Evolutionary conservation across 129 eudicot species (phyloP), one percentile per base, ranked within the genome.

Genomic region (Centella asiatica): DNA sequence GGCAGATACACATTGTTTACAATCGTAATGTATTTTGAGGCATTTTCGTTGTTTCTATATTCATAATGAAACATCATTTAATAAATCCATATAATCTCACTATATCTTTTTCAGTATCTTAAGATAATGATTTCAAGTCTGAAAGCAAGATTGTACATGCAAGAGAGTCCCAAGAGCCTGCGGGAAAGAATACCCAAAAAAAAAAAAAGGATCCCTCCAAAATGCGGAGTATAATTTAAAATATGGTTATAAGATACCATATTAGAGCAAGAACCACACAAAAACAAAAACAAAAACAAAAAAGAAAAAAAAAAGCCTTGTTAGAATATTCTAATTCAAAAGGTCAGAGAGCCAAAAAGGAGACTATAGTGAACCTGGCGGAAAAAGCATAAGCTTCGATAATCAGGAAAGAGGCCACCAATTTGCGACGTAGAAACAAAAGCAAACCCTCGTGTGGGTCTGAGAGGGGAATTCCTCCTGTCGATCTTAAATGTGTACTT

Each of bases 361-460:
- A 48, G 6, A 20, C 29, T 0, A 23, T 58, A 51, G 63, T 15
- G 73, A 66, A 90, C 98, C 98, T 90, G 98, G 23, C 95, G 98
- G 46, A 86, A 25, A 64, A 75, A 85, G 14, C 90, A 87, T 60
- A 78, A 70, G 46, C 95, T 81, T 69, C 95, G 82, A 72, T 32
- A 36, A 79, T 90, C 98, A 52, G 98, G 98, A 45, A 75, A 65
- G 67, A 90, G 81, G 47, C 98, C 98, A 70, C 94, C 83, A 53
- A 90, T 53, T 69, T 84, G 94, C 60, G 98, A 66, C 66, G 85
- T 76, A 72, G 88, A 81, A 66, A 82, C 83, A 65, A 86, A 86
- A 64, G 89, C 95, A 84, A 72, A 81, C 45, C 98, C 98, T 62
- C 75, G 69, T 54, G 95, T 90, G 34, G 98, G 98, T 76, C 98